Conservation (phyloP, 352 stramenopile genomes). For the Pythium sukuiense region DNA sequence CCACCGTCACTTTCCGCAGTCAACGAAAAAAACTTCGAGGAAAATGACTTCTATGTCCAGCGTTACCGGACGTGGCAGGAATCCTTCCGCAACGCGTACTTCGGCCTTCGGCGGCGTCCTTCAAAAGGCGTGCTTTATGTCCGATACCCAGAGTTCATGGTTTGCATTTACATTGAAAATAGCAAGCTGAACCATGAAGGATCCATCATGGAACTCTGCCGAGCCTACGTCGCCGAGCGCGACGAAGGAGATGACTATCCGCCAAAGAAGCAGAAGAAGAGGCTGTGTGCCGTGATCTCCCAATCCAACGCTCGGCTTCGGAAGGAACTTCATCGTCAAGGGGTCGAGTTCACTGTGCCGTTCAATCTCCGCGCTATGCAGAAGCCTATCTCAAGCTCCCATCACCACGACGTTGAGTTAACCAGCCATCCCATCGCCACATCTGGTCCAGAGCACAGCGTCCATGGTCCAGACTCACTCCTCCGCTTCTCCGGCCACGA, state of each 20-base stretch:
- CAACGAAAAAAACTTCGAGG: conserved; percentile 47
- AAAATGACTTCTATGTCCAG: conserved; percentile 49
- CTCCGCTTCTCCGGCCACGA: conserved; percentile 64
- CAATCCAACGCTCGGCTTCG: conserved; percentile 64
- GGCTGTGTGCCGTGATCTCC: conserved; percentile 59
- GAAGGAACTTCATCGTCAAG: conserved; percentile 64
- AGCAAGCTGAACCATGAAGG: conserved; percentile 7
- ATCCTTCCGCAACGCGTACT: conserved; percentile 67
- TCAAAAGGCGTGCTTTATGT: conserved; percentile 43
- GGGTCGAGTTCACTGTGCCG: conserved; percentile 54
- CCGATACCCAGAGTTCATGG: conserved; percentile 58
- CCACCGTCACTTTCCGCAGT: conserved; percentile 50
- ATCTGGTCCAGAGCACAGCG: conserved; percentile 21
- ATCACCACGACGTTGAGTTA: conserved; percentile 35
- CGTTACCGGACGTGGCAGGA: conserved; percentile 66
- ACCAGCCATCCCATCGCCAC: not conserved
- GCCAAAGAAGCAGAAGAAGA: conserved; percentile 2
- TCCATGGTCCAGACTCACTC: conserved; percentile 65
- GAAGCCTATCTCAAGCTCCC: conserved; percentile 28
- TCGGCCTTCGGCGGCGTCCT: conserved; percentile 42
- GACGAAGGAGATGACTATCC: conserved; percentile 3
- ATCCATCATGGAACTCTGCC: conserved; percentile 42
- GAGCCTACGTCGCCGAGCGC: conserved; percentile 8
- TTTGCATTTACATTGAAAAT: conserved; percentile 50
- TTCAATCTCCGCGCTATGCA: conserved; percentile 38